Evolutionary conservation across 805 yeast species (phyloP), one percentile per base, ranked within the genome.

Genomic region (Hanseniaspora hatyaiensis): DNA sequence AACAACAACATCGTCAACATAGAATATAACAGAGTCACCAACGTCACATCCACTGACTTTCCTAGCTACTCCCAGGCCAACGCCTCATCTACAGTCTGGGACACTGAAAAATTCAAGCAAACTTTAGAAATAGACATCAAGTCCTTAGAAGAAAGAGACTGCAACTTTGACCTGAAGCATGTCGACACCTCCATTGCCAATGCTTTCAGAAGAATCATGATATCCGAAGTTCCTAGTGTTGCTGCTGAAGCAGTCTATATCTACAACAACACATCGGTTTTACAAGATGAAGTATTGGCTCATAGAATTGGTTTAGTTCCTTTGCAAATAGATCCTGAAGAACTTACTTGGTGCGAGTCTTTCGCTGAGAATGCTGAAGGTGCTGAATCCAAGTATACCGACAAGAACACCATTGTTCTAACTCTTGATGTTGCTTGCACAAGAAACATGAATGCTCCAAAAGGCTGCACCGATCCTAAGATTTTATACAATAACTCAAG

Each of bases 151-250:
- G 82, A 79, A 51, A 74, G 88, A 61, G 72, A 67, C 41, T 86
- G 89, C 50, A 86, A 85, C 63, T 92, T 92, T 58, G 98, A 92
- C 63, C 69, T 92, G 53, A 67, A 83, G 50, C 80, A 85, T 57
- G 67, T 88, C 44, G 98, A 92, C 64, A 83, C 97, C 1, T 84
- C 97, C 11, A 70, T 92, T 50, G 88, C 97, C 38, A 92, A 92
- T 68, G 96, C 98, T 0, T 87, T 89, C 66, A 80, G 98, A 61
- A 81, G 98, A 60, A 83, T 92, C 57, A 88, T 92, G 97, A 79
- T 92, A 48, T 76, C 96, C 1, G 98, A 92, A 63, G 95, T 92
- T 34, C 98, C 98, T 18, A 75, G 92, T 1, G 94, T 89, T 40
- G 97, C 98, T 13, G 82, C 95, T 19, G 98, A 92, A 65, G 77